Base-by-base conservation (phyloP, 495 filamentous ascomycete genomes). In the Corynascus novoguineensis region DNA sequence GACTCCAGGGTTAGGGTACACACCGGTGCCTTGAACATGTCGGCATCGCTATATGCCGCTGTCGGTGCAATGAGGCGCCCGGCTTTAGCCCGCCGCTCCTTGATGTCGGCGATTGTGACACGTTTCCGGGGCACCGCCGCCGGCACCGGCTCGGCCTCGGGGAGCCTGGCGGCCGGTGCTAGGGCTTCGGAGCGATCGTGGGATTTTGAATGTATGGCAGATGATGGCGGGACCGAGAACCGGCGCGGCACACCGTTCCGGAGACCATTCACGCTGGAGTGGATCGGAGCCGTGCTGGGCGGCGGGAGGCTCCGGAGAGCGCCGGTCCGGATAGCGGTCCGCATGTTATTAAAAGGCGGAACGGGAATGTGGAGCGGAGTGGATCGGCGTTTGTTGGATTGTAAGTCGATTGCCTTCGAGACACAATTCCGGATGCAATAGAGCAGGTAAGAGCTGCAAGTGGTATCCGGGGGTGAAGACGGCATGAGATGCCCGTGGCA, bases 1-100 rank as follows among this genome's bases (percentile, higher is more conserved):
- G n/a, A n/a, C n/a, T n/a, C n/a, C 3, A 48, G 56, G 54, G 59
- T 57, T 58, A 56, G 31, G 31, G 19, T 38, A 57, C 79, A 62
- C 66, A 83, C 84, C 53, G 83, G 76, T 48, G 81, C 82, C 74
- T 96, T 95, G 72, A 93, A 98, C 77, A 88, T 84, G 56, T 89
- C 86, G 71, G 86, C 90, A 70, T 82, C 86, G 17, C 85, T 83
- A 38, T 78, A 75, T 15, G 91, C 87, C 29, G 93, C 93, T 42
- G 89, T 79, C n/a, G 85, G 86, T 32, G 83, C 86, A 53, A 82
- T 77, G 35, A 92, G 73, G 57, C 81, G 79, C 1, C 84, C 84
- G 17, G 78, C 76, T 68, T 86, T 89, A 49, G 78, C 80, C 37
- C 93, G 79, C 64, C 88, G 75, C 10, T 78, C 85, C 24, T 79